Base-by-base conservation (phyloP, 305 asterid genomes). In the Fraxinus baroniana region DNA sequence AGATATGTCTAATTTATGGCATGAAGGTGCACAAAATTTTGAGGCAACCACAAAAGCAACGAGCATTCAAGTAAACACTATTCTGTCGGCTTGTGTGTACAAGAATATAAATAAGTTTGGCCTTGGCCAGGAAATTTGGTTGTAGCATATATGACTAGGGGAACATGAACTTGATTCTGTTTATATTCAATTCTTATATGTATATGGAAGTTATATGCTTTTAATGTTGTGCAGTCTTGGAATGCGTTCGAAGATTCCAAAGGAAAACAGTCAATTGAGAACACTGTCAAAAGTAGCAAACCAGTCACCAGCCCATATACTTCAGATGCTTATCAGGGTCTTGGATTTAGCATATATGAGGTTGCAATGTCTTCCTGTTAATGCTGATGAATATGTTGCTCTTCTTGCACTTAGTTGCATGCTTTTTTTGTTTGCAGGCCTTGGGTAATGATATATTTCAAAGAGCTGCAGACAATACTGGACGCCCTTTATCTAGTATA, bases 181-280 rank as follows among this genome's bases (percentile, higher is more conserved):
- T 78, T 81, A 39, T 62, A 80, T n/a, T 10, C 26, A 22, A 30
- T 10, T 37, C 33, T 72, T 52, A 49, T 74, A 26, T 71, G 68
- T 46, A 46, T 78, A 77, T 74, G 41, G 36, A 70, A 49, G 26
- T 33, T 83, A 49, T 49, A 68, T 76, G 46, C 13, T 76, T n/a
- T 18, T n/a, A 80, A 79, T 85, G 80, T 87, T 64, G 78, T 87
- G 87, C 93, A 94, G 98, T 68, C 86, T 30, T 94, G 97, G 98
- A 88, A 85, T 85, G 91, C 92, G 55, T 93, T 92, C 83, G 92
- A 88, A 57, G 88, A 86, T 78, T 83, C 87, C 78, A 80, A 71
- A 71, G 90, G 80, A 68, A 86, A 77, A 52, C 89, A 80, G 70
- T 82, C 86, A 26, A 49, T 78, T 78, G 86, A 78, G 62, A 74